phyloP scores from a whole-genome alignment of 2,329 filamentous ascomycete genomes.

The Cladosporium sp. region DNA sequence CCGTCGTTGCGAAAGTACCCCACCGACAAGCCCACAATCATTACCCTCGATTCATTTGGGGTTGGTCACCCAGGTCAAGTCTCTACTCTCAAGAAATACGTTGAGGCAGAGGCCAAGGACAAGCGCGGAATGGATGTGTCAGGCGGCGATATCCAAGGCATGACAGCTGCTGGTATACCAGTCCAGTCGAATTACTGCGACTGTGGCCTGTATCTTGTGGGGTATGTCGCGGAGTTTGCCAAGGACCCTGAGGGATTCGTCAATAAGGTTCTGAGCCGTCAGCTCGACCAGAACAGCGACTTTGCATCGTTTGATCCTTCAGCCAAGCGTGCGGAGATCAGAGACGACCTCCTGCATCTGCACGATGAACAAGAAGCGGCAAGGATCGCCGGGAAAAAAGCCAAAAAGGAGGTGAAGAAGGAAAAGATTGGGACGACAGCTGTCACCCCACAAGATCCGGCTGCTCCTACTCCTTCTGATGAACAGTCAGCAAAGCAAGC shows the following conservation, averaged over 20 bases:
- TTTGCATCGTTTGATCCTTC: slow-evolving; percentile 54
- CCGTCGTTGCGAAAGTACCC: slow-evolving; percentile 29
- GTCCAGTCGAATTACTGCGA: slow-evolving; percentile 80
- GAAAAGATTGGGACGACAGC: background rate
- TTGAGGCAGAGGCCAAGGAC: slow-evolving; percentile 66
- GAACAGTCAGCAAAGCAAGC: background rate
- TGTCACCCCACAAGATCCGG: background rate
- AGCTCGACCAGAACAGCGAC: slow-evolving; percentile 54
- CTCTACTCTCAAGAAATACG: slow-evolving; percentile 68
- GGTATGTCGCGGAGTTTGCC: slow-evolving; percentile 80
- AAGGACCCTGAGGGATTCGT: slow-evolving; percentile 68
- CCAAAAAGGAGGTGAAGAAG: slow-evolving; percentile 15
- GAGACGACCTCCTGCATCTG: slow-evolving; percentile 61
- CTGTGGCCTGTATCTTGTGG: slow-evolving; percentile 82
- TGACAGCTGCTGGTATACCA: slow-evolving; percentile 72
- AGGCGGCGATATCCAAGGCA: slow-evolving; percentile 48
- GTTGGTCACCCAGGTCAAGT: slow-evolving; percentile 60
- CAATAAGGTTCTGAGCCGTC: slow-evolving; percentile 59
- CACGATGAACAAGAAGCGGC: slow-evolving; percentile 54
- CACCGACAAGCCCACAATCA: slow-evolving; percentile 58
- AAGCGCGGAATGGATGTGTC: slow-evolving; percentile 52
- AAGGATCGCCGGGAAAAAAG: slow-evolving; percentile 36
- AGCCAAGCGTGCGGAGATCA: slow-evolving; percentile 61
- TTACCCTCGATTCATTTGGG: slow-evolving; percentile 86
- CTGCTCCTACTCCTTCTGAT: background rate